Evolutionary conservation across 805 yeast species (phyloP).

Genomic region (Hanseniaspora osmophila): DNA sequence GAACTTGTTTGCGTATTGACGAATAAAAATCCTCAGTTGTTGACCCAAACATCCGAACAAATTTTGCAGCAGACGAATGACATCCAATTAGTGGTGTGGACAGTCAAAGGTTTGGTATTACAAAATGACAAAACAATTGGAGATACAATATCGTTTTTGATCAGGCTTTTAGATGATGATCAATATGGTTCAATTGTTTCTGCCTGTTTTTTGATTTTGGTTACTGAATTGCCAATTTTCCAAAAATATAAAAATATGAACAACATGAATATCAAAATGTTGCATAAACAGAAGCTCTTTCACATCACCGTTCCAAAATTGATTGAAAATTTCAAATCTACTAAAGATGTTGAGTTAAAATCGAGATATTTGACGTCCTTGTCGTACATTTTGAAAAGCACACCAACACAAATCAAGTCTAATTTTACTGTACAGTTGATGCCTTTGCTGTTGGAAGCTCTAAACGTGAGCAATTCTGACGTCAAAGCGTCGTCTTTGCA

Average conservation of each 20-base stretch:
- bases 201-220: constrained; percentile 45
- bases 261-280: constrained; percentile 45
- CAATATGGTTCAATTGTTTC: constrained; percentile 29
- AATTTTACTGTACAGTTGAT: constrained; percentile 50
- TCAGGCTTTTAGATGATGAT: constrained; percentile 24
- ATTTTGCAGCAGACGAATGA: constrained; percentile 28
- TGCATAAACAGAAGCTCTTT: constrained; percentile 75
- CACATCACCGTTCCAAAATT: constrained; percentile 42
- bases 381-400: constrained; percentile 50
- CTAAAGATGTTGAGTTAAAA: constrained; percentile 19
- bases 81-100: constrained; percentile 39
- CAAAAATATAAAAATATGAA: constrained; percentile 30
- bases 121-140: constrained; percentile 33
- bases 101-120: constrained; percentile 53
- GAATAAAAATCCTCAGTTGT: constrained; percentile 36
- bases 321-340: constrained; percentile 30
- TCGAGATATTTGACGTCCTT: constrained; percentile 51
- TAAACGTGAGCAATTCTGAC: constrained; percentile 31
- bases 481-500: constrained; percentile 49
- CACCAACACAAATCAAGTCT: constrained; percentile 47
- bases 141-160: constrained; percentile 21
- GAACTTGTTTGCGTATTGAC: constrained; percentile 39
- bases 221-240: constrained; percentile 53
- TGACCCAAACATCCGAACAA: constrained; percentile 11
- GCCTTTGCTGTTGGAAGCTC: constrained; percentile 59